Percentiles rank a stretch among this genome's conserved stretches.
These are phyloP conservation scores for Westerdykella sp. DNA, from an alignment of 2,329 filamentous ascomycete genomes.

Conservation along the genomic window DNA sequence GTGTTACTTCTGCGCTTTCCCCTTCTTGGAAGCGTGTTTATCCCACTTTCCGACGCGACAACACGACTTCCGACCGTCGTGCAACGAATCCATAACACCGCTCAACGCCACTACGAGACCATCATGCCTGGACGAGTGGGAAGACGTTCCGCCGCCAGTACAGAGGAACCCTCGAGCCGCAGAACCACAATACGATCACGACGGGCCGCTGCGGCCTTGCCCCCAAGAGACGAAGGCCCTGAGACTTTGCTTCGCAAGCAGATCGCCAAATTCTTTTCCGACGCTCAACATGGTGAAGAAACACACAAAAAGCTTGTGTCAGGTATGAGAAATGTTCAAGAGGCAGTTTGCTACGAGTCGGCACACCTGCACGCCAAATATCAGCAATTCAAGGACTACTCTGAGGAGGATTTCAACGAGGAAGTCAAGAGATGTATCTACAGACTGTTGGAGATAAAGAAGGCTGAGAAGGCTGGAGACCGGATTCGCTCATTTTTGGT, in stretches of 20 bases:
- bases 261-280: slow-evolving; percentile 56
- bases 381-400: slow-evolving; percentile 52
- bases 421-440: slow-evolving; percentile 80
- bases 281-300: slow-evolving; percentile 76
- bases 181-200: slow-evolving; percentile 38
- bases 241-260: slow-evolving; percentile 66
- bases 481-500: slow-evolving; percentile 78
- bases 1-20: not conserved
- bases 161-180: slow-evolving; percentile 32
- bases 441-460: slow-evolving; percentile 79
- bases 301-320: slow-evolving; percentile 86
- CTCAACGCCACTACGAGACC: slow-evolving; percentile 4
- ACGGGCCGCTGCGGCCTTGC: slow-evolving; percentile 38
- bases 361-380: slow-evolving; percentile 45
- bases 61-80: not conserved
- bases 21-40: not conserved
- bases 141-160: slow-evolving; percentile 35
- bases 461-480: slow-evolving; percentile 83
- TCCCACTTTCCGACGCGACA: not conserved
- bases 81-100: not conserved
- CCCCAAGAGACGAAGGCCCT: slow-evolving; percentile 65
- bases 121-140: slow-evolving; percentile 45
- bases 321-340: slow-evolving; percentile 82
- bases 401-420: slow-evolving; percentile 78
- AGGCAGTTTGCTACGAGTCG: slow-evolving; percentile 63